Percentiles rank a stretch among this genome's conserved stretches.
These are phyloP conservation scores for Lavandula angustifolia DNA, from an alignment of 257 asterid genomes.

Conservation along the genomic window DNA sequence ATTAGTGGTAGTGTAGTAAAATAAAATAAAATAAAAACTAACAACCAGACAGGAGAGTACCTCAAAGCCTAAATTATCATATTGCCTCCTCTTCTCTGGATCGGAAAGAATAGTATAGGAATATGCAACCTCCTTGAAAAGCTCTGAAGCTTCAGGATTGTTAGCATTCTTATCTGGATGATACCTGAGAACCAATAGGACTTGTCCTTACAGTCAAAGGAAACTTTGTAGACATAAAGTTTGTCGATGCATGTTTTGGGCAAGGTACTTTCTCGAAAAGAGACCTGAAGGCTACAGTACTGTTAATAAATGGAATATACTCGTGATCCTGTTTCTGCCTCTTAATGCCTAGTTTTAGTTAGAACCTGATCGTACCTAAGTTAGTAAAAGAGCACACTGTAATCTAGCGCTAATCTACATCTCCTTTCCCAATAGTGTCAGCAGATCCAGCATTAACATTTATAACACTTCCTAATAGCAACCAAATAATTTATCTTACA, in stretches of 20 bases:
- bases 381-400: background rate
- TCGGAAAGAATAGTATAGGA: conserved; percentile 93
- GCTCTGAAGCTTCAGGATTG: conserved; percentile 98
- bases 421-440: background rate
- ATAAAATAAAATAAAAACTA: background rate
- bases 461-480: background rate
- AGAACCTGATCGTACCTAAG: background rate
- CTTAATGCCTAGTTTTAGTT: background rate
- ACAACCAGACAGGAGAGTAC: conserved; percentile 39
- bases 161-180: conserved; percentile 98
- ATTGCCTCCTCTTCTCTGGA: conserved; percentile 95
- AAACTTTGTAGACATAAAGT: background rate
- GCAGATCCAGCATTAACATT: background rate
- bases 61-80: conserved; percentile 93
- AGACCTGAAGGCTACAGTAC: too few species aligned
- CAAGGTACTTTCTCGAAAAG: background rate
- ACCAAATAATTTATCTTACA: conserved; percentile 10
- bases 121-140: conserved; percentile 97
- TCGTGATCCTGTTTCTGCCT: conserved; percentile 10
- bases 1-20: background rate
- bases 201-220: conserved; percentile 24
- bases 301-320: conserved; percentile 6
- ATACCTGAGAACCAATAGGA: conserved; percentile 56
- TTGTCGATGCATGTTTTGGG: background rate
- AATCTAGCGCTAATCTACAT: conserved; percentile 5